Evolutionary conservation across 495 filamentous ascomycete species (phyloP).

Genomic region (Podospora didyma): DNA sequence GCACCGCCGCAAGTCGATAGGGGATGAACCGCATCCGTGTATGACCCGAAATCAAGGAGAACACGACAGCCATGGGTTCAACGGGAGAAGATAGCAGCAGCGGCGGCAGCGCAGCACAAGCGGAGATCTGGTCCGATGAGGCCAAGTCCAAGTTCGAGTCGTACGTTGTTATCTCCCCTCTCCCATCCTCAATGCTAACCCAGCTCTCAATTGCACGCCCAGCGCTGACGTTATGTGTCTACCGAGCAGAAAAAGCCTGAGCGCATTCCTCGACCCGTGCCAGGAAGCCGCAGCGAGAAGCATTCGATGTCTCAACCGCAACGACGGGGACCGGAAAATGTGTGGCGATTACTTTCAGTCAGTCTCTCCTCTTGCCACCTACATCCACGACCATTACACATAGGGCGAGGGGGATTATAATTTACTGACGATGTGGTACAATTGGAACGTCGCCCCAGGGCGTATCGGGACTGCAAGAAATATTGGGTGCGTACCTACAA

Average conservation of each 20-base stretch:
- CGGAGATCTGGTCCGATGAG: slow-evolving; percentile 38
- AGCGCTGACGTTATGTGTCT: not conserved
- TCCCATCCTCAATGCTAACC: not conserved
- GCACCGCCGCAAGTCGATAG: no score
- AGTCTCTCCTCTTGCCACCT: slow-evolving; percentile 25
- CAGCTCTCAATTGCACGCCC: not conserved
- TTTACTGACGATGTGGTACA: no score
- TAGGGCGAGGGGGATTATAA: no score
- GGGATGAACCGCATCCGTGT: not conserved
- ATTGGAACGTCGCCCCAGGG: slow-evolving; percentile 55
- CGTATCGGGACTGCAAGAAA: slow-evolving; percentile 92
- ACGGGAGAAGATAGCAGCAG: not conserved
- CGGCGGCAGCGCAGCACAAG: not conserved
- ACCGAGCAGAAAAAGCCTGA: slow-evolving; percentile 64
- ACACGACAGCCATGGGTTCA: not conserved
- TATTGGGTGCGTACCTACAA: slow-evolving; percentile 64
- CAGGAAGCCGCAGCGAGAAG: slow-evolving; percentile 88
- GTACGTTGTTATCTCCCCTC: slow-evolving; percentile 19
- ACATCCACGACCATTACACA: no score
- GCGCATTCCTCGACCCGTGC: slow-evolving; percentile 90
- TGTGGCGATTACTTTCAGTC: slow-evolving; percentile 94
- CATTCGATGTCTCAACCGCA: slow-evolving; percentile 81
- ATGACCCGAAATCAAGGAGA: not conserved
- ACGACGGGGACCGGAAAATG: slow-evolving; percentile 78
- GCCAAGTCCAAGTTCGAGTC: slow-evolving; percentile 42